Evolutionary conservation across 225 moss, liverwort and hornwort genomes (phyloP).

Genomic region (Pleurozium schreberi): DNA sequence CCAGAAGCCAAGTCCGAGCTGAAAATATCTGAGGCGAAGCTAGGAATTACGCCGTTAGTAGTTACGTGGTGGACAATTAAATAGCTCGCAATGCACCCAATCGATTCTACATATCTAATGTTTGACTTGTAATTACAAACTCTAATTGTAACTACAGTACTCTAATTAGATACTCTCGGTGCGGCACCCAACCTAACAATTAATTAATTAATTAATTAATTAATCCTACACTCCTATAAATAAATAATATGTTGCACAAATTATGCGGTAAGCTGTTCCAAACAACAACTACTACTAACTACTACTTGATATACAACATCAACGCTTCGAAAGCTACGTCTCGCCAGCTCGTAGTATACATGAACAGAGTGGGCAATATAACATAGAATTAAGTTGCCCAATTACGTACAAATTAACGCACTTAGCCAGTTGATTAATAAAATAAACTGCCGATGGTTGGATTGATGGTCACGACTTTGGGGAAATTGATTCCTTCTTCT

Average conservation of each 20-base stretch:
- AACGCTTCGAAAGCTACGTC: background rate
- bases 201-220: too few species aligned
- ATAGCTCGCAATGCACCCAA: background rate
- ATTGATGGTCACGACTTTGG: too few species aligned
- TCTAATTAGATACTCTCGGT: background rate
- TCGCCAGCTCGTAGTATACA: background rate
- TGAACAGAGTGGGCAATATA: background rate
- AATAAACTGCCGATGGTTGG: background rate
- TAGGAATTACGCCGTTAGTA: conserved; percentile 6
- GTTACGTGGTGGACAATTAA: background rate
- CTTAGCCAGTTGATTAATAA: background rate
- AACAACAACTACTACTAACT: background rate
- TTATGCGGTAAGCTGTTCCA: background rate
- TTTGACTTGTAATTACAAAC: background rate
- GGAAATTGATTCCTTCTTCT: too few species aligned
- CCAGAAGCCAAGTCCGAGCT: background rate
- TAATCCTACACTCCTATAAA: background rate
- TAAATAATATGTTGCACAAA: background rate
- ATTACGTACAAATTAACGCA: background rate
- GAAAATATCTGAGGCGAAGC: conserved; percentile 14
- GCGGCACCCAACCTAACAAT: background rate
- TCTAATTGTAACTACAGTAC: background rate
- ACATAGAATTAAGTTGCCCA: background rate
- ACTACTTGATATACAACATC: background rate
- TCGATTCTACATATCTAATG: background rate